phyloP scores from a whole-genome alignment of 345 rosid genomes.

The Aegle marmelos region DNA sequence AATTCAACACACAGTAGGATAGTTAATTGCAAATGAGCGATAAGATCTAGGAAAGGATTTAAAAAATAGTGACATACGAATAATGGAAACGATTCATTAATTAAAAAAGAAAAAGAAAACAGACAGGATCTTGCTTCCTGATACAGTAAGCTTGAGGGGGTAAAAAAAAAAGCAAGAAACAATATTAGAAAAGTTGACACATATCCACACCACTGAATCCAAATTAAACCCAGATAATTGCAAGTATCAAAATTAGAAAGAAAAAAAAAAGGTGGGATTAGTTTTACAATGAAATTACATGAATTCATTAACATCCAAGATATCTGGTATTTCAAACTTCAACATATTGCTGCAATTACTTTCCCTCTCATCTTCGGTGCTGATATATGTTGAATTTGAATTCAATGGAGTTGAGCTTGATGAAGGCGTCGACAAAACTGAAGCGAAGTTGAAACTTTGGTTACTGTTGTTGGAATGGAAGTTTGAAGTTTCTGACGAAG shows the following conservation, averaged over 20 bases:
- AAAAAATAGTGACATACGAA: background rate
- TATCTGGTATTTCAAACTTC: conserved; percentile 58
- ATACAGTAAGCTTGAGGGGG: conserved; percentile 8
- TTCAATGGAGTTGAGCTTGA: conserved; percentile 63
- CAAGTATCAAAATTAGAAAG: background rate
- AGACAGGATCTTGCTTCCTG: conserved; percentile 9
- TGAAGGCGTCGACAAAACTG: conserved; percentile 60
- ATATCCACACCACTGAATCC: conserved; percentile 10
- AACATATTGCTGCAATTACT: conserved; percentile 63
- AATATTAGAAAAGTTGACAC: conserved; percentile 12
- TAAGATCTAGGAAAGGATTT: background rate
- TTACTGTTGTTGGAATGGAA: conserved; percentile 28
- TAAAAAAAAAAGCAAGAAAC: conserved; percentile 7
- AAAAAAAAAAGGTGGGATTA: background rate
- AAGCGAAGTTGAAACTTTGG: conserved; percentile 40
- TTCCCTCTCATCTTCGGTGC: conserved; percentile 76
- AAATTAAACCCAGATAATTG: background rate
- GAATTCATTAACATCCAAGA: conserved; percentile 55
- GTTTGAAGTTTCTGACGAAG: conserved; percentile 31
- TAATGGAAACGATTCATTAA: conserved; percentile 21
- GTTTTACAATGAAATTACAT: conserved; percentile 32
- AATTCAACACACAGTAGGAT: background rate
- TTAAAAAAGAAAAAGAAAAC: background rate
- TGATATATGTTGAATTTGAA: conserved; percentile 54
- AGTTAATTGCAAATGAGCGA: background rate